A percentile compares a stretch with the other conserved stretches of the same genome.
phyloP scores from a whole-genome alignment of 148 eudicot genomes.

The Vaccinium corymbosum region DNA sequence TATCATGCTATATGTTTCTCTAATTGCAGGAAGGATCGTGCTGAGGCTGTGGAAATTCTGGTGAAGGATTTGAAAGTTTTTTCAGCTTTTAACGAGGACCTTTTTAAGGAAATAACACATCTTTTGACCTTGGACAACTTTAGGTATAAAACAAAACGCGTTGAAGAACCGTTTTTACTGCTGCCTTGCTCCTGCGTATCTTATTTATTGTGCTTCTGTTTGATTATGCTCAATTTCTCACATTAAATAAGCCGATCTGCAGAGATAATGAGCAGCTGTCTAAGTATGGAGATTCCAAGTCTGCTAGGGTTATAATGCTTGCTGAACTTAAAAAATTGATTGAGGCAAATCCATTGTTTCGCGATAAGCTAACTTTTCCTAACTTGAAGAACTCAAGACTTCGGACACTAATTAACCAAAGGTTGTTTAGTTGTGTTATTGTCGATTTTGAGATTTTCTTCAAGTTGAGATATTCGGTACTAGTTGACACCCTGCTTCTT shows the following conservation, averaged over 20 bases:
- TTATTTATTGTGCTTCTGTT: not conserved
- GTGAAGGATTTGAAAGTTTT: conserved; percentile 85
- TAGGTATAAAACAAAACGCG: conserved; percentile 35
- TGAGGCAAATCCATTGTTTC: conserved; percentile 86
- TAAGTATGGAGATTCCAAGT: conserved; percentile 88
- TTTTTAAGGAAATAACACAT: conserved; percentile 77
- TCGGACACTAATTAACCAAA: conserved; percentile 78
- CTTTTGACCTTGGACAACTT: conserved; percentile 70
- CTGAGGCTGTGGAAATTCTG: conserved; percentile 78
- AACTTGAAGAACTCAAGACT: conserved; percentile 66
- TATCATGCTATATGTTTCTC: not conserved
- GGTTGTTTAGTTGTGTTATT: conserved; percentile 33
- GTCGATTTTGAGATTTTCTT: not conserved
- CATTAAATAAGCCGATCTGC: conserved; percentile 17
- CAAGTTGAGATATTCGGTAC: not conserved
- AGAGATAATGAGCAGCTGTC: conserved; percentile 90
- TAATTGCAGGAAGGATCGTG: conserved; percentile 58
- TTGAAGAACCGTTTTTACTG: not conserved
- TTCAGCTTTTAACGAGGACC: conserved; percentile 75
- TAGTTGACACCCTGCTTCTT: not conserved
- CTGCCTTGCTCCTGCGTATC: not conserved
- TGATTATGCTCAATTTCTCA: not conserved
- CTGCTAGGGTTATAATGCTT: conserved; percentile 80
- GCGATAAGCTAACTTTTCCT: conserved; percentile 83
- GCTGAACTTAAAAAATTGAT: conserved; percentile 80